phyloP scores from a whole-genome alignment of 78 protist genomes.

The Dictyostelium intermedium region DNA sequence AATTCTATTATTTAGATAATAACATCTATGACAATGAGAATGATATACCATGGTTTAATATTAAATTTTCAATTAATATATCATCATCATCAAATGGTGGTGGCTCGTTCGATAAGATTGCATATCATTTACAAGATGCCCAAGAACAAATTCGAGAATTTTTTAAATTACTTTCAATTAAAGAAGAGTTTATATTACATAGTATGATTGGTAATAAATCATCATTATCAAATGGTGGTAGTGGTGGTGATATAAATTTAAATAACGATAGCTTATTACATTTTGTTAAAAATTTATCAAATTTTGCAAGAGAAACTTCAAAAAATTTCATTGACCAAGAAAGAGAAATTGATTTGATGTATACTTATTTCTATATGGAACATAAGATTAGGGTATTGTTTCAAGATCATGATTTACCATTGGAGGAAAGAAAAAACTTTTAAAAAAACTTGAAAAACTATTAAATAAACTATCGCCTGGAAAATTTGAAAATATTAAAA shows the following conservation, averaged over 20 bases:
- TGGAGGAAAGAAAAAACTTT: background rate
- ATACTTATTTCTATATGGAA: constrained; percentile 63
- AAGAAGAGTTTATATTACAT: constrained; percentile 23
- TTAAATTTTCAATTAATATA: constrained; percentile 4
- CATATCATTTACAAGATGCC: constrained; percentile 5
- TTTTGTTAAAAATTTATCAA: background rate
- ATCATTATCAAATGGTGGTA: background rate
- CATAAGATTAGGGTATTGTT: constrained; percentile 45
- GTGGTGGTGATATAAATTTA: background rate
- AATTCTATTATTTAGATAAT: constrained; percentile 22
- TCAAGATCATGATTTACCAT: constrained; percentile 15
- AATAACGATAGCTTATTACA: constrained; percentile 13
- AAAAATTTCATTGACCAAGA: background rate
- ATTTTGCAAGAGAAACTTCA: constrained; percentile 9
- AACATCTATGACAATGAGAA: constrained; percentile 7
- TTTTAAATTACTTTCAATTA: constrained; percentile 29
- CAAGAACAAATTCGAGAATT: constrained; percentile 18
- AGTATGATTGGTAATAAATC: background rate
- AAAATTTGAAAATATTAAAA: background rate
- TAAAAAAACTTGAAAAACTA: constrained; percentile 1
- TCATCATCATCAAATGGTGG: background rate
- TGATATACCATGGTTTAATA: background rate
- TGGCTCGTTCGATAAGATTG: background rate
- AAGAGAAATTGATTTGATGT: constrained; percentile 44
- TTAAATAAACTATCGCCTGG: background rate